Evolutionary conservation across 352 stramenopile genomes (phyloP), one percentile per base, ranked within the genome.

Genomic region (Pythium brassicae): DNA sequence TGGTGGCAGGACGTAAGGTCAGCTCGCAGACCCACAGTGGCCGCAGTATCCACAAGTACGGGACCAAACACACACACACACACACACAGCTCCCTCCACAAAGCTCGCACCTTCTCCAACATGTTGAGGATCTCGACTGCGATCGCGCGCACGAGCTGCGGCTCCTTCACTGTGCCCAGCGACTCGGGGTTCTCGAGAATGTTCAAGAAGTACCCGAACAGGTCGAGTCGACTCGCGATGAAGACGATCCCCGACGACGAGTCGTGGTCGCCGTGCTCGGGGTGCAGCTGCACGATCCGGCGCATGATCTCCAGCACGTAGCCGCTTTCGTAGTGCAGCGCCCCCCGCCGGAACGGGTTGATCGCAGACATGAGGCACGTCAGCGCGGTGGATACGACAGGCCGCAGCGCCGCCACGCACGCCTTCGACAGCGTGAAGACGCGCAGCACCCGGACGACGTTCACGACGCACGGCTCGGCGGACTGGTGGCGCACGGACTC

Each of bases 101-200:
- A n/a, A 5, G 20, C 15, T 12, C 46, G 20, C 62, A 88, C 78
- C 67, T 86, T 89, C 57, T 95, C 85, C 6, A 95, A 62, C 52
- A 74, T 75, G 35, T 89, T 88, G 19, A 95, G 61, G 35, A 92
- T 88, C 29, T 89, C 83, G 26, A 95, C 81, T 8, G 84, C 77
- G 55, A 85, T 81, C 4, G 75, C 76, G 40, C 85, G 78, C 19
- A 83, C 64, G 9, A 93, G 58, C 23, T 78, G 71, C 1, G 73
- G 72, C 23, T 93, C 78, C 11, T 76, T 81, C 29, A 92, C 71
- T 8, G 69, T 74, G 2, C 83, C 83, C 1, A 92, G 51, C 0
- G 67, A 66, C 12, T 61, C 61, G 0, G 78, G 73, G 25, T 79
- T 86, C 19, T 95, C 83, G 12, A 93, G 57, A 23, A 92, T 84